Evolutionary conservation across 805 yeast genomes (phyloP).

Genomic region (Kurtzmaniella cleridarum): DNA sequence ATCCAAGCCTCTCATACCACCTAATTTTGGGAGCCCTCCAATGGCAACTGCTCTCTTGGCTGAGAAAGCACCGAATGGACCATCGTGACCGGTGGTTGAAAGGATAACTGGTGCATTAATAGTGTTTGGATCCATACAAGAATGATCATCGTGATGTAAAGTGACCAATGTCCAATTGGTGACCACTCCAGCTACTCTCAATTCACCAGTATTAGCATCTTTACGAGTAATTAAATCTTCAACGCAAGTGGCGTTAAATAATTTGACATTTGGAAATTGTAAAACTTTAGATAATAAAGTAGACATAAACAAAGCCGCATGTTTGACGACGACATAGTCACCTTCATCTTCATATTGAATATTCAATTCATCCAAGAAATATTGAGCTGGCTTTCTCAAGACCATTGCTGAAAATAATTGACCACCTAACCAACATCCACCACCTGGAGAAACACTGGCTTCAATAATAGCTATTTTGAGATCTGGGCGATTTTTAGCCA

Average conservation of each 20-base stretch:
- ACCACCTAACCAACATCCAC: conserved; percentile 78
- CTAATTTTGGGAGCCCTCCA: conserved; percentile 29
- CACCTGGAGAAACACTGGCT: conserved; percentile 73
- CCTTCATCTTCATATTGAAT: conserved; percentile 75
- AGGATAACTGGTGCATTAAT: conserved; percentile 60
- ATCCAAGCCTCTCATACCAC: conserved; percentile 74
- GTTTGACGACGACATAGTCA: conserved; percentile 73
- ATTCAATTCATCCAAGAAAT: conserved; percentile 58
- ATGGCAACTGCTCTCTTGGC: conserved; percentile 49
- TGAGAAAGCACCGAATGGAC: conserved; percentile 77
- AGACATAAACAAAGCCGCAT: conserved; percentile 72
- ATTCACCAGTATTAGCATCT: conserved; percentile 47
- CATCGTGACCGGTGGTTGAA: conserved; percentile 77
- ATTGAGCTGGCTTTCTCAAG: conserved; percentile 73
- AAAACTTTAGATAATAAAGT: conserved; percentile 66
- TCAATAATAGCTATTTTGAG: conserved; percentile 69
- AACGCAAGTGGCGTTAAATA: conserved; percentile 76
- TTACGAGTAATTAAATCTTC: conserved; percentile 75
- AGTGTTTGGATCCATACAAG: conserved; percentile 81
- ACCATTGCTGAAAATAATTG: conserved; percentile 76
- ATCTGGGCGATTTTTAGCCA: conserved; percentile 72
- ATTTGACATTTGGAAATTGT: conserved; percentile 66
- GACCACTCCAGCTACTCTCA: conserved; percentile 73
- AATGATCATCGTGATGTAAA: conserved; percentile 69
- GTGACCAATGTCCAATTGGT: conserved; percentile 81